Base-by-base conservation (phyloP, 2,329 filamentous ascomycete species). In the Neurospora sp. region DNA sequence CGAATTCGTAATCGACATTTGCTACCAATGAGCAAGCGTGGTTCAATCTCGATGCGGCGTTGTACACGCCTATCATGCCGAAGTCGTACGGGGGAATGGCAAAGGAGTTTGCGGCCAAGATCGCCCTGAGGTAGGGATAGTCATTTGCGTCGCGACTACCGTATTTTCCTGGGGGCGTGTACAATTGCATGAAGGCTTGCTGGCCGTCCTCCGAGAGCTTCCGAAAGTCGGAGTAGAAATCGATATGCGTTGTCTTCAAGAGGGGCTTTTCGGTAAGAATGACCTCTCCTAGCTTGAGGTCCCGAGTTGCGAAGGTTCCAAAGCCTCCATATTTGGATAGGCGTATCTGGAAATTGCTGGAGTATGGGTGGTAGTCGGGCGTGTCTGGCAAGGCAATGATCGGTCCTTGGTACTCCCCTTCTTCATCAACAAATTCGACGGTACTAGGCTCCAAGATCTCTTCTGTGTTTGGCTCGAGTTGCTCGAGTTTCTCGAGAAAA, bases 21-120 rank as follows among this genome's bases (percentile, higher is more conserved):
- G 80, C 76, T 3, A 73, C 76, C 0, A 81, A 79, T 1, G 73
- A 71, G 74, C 87, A 89, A 0, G 86, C 83, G 74, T 89, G 87
- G 75, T 89, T 89, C 78, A 89, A 88, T 2, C 86, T 81, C 0
- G 86, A 83, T 0, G 83, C 84, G 6, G 85, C 78, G 0, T 62
- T 62, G 28, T 62, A 36, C 28, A 62, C 52, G 28, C 23, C 10
- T 17, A 36, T 36, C 2, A 62, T 46, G 19, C 19, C 19, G 19
- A 19, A 13, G 19, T 9, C 17, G 11, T 43, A 19, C 4, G 36
- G 28, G 40, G 39, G 42, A 33, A 42, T 40, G 13, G 76, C 82
- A 76, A 76, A 86, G 84, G 81, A 78, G 71, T 87, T 86, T 0
- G 84, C 84, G 19, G 19, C 19, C 77, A 81, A 83, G 23, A 85